Percentiles rank a stretch among this genome's conserved stretches.
These are phyloP conservation scores for Aspergillus hiratsukae DNA, from an alignment of 2,329 filamentous ascomycete genomes.

Conservation along the genomic window DNA sequence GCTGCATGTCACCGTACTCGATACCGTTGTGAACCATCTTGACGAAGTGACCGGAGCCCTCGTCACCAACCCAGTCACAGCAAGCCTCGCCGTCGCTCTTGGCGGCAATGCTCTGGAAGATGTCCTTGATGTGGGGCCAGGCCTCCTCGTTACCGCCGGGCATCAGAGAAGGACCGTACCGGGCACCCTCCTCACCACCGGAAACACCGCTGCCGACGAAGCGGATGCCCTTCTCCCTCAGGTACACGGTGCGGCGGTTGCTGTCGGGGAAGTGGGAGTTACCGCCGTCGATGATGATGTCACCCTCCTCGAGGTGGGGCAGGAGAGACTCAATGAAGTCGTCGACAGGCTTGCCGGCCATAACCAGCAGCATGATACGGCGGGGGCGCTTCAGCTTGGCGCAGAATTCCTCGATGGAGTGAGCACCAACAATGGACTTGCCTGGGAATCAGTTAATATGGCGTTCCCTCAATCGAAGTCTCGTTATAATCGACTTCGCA, in stretches of 20 bases:
- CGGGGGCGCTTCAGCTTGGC: slow-evolving; percentile 95
- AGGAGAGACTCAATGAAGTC: slow-evolving; percentile 97
- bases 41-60: slow-evolving; percentile 99
- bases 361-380: slow-evolving; percentile 97
- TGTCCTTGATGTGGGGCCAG: slow-evolving; percentile 97
- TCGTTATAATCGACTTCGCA: neutral
- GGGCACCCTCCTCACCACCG: slow-evolving; percentile 97
- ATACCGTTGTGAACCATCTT: slow-evolving; percentile 99
- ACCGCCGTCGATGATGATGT: slow-evolving; percentile 99
- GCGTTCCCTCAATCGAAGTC: neutral
- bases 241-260: slow-evolving; percentile 93
- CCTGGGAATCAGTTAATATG: slow-evolving; percentile 46
- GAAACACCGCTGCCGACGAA: slow-evolving; percentile 98
- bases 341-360: slow-evolving; percentile 96
- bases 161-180: slow-evolving; percentile 97
- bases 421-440: slow-evolving; percentile 91
- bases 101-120: slow-evolving; percentile 95
- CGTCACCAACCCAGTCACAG: slow-evolving; percentile 99
- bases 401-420: slow-evolving; percentile 91
- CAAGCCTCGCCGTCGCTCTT: slow-evolving; percentile 97
- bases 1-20: slow-evolving; percentile 99
- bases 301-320: slow-evolving; percentile 73
- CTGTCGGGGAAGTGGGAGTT: slow-evolving; percentile 99
- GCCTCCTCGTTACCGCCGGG: slow-evolving; percentile 97
- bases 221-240: slow-evolving; percentile 78